These are phyloP conservation scores for Coemansia erecta DNA, from an alignment of 192 early-diverging fungal species.

Conservation along the genomic window DNA sequence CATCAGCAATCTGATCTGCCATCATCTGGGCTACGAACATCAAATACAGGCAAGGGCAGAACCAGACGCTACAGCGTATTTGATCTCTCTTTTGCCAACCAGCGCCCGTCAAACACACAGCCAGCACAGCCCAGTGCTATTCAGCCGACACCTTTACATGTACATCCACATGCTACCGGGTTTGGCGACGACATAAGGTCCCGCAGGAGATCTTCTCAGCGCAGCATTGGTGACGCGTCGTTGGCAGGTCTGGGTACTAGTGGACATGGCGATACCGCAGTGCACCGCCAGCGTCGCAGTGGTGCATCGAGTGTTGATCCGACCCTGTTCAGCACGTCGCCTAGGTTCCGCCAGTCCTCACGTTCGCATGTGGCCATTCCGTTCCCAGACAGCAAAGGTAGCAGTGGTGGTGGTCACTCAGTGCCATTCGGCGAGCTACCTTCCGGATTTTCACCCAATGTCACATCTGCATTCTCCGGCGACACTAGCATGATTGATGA, in stretches of 20 bases:
- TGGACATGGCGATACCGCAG: background rate
- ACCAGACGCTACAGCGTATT: conserved; percentile 49
- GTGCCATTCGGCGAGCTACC: background rate
- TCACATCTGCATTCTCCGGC: background rate
- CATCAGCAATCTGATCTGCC: background rate
- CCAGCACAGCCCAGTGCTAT: conserved; percentile 4
- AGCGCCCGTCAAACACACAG: conserved; percentile 7
- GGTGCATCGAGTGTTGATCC: conserved; percentile 11
- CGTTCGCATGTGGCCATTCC: conserved; percentile 1
- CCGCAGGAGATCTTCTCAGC: conserved; percentile 9
- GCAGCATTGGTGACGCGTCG: background rate
- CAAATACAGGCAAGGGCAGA: conserved; percentile 11
- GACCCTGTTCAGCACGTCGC: background rate
- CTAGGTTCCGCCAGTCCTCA: conserved; percentile 5
- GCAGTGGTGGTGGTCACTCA: background rate
- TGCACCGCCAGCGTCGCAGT: conserved; percentile 5
- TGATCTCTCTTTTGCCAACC: conserved; percentile 37
- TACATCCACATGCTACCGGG: too few species aligned
- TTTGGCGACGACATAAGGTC: background rate
- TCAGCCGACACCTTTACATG: background rate
- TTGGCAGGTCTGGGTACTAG: background rate
- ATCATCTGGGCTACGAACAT: conserved; percentile 5
- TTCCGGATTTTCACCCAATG: background rate
- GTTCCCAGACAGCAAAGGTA: background rate
- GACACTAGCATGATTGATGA: background rate